These are phyloP conservation scores for Gillenia trifoliata DNA, from an alignment of 306 rosid genomes.

Conservation along the genomic window DNA sequence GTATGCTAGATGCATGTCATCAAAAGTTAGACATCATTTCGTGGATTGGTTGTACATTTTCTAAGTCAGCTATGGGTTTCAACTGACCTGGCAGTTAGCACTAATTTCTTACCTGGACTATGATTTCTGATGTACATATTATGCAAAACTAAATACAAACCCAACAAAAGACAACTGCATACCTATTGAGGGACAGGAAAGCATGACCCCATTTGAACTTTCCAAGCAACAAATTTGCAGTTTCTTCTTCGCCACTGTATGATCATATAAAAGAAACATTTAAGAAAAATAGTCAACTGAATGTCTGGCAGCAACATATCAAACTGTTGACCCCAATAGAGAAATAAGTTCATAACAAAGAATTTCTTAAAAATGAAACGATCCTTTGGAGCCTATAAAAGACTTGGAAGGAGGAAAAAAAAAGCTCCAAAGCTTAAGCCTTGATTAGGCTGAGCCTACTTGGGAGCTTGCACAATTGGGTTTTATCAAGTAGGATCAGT, in stretches of 20 bases:
- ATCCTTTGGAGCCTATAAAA: background rate
- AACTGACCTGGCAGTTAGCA: background rate
- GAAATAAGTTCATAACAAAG: conserved; percentile 8
- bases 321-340: conserved; percentile 1
- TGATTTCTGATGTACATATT: background rate
- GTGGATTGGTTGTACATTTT: background rate
- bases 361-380: background rate
- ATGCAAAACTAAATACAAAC: background rate
- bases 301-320: background rate
- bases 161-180: conserved; percentile 11
- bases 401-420: background rate
- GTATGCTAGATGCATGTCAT: background rate
- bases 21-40: background rate
- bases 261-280: conserved; percentile 8
- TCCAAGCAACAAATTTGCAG: conserved; percentile 75
- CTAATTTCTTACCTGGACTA: background rate
- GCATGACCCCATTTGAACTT: conserved; percentile 99
- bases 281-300: background rate
- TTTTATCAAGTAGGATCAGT: background rate
- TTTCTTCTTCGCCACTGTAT: conserved; percentile 90
- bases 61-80: background rate
- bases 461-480: background rate
- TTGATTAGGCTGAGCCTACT: background rate
- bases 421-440: background rate
- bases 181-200: conserved; percentile 81